Evolutionary conservation across 2,329 filamentous ascomycete species (phyloP), one percentile per base, ranked within the genome.

Genomic region (Monascus ruber): DNA sequence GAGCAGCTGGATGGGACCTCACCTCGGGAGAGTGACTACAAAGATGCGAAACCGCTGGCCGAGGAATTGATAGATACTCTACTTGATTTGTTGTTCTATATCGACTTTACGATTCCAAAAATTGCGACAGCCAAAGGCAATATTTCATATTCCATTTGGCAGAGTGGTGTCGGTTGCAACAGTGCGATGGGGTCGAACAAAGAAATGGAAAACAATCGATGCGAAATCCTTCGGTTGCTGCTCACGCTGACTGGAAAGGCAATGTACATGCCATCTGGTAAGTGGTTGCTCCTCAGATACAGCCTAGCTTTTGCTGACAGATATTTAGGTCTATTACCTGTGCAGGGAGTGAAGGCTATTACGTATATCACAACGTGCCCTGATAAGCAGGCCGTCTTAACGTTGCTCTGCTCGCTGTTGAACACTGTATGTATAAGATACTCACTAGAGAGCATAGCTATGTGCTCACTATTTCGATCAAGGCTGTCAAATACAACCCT

Each of bases 121-220:
- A 75, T 83, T 33, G 72, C 78, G 9, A 73, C 79, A 41, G 77
- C 77, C 39, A 86, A 83, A 55, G 74, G 76, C 46, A 93, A 91
- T 59, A 83, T 95, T 40, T 83, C 82, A 5, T 94, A 91, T 63
- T 83, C 86, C 39, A 96, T 98, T 58, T 98, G 91, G 91, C 87
- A 95, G 66, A 96, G 85, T 56, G 91, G 91, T 35, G 89, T 98
- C 26, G 91, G 91, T 9, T 96, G 89, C 69, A 94, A 94, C 60
- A 85, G 83, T 10, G 78, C 87, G 4, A 79, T 93, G 50, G 81
- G 81, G 6, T 89, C 87, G 3, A 95, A 81, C 38, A 94, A 86
- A 60, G 88, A 96, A 53, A 82, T 85, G 42, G 91, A 98, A 66
- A 93, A 75, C 65, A 95, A 95, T 62, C 78, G 91, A 42, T 87